Evolutionary conservation across 768 basidiomycete species (phyloP).

Genomic region (Suillus subalutaceus): DNA sequence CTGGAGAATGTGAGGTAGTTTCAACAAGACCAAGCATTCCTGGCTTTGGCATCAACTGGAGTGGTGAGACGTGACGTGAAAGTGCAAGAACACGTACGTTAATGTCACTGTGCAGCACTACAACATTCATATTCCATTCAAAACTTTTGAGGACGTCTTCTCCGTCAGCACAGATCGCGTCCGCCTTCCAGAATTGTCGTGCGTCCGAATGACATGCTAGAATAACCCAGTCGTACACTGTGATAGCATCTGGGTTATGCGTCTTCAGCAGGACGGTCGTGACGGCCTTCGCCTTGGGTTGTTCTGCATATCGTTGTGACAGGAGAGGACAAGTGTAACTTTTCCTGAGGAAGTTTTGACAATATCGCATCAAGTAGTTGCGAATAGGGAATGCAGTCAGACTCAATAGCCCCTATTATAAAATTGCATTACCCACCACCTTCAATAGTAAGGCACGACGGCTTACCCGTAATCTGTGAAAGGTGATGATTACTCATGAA

Average conservation of each 20-base stretch:
- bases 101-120: no score
- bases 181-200: no score
- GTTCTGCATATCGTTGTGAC: constrained; percentile 46
- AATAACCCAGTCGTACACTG: no score
- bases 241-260: no score
- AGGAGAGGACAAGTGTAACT: constrained; percentile 62
- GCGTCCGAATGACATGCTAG: no score
- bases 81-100: constrained; percentile 32
- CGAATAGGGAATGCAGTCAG: constrained; percentile 40
- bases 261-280: no score
- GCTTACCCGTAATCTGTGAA: constrained; percentile 63
- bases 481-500: constrained; percentile 68
- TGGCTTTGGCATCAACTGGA: constrained; percentile 67
- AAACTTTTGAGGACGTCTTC: constrained; percentile 50
- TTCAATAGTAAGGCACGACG: no score
- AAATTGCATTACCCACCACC: no score
- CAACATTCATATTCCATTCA: constrained; percentile 46
- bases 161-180: no score
- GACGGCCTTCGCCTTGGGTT: constrained; percentile 15
- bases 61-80: neutral
- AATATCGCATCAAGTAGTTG: constrained; percentile 67
- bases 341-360: constrained; percentile 34
- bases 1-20: constrained; percentile 68
- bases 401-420: no score
- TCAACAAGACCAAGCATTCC: constrained; percentile 75